Conservation (phyloP, 495 filamentous ascomycete genomes). For the Polyplosphaeria fusca region DNA sequence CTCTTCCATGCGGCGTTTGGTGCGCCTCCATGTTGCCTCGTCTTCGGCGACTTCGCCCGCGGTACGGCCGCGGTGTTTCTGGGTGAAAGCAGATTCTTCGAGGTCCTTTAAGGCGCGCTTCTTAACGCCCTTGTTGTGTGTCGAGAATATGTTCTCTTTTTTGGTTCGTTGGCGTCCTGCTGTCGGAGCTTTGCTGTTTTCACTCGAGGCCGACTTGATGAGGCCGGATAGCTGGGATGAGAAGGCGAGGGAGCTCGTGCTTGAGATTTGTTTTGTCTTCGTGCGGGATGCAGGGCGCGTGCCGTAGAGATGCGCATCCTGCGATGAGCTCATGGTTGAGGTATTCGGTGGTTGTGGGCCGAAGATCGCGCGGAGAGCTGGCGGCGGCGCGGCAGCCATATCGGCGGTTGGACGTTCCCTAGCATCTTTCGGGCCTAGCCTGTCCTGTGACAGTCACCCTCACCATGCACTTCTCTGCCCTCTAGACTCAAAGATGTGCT, state of each 20-base stretch:
- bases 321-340: neutral
- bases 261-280: constrained; percentile 58
- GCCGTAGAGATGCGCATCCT: constrained; percentile 67
- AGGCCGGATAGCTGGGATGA: constrained; percentile 42
- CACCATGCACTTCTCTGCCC: too few species aligned
- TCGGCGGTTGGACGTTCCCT: too few species aligned
- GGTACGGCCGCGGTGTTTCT: constrained; percentile 45
- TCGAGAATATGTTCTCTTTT: constrained; percentile 69
- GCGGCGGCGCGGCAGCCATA: too few species aligned
- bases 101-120: constrained; percentile 57
- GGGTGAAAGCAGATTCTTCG: constrained; percentile 40
- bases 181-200: constrained; percentile 41
- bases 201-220: constrained; percentile 29
- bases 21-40: constrained; percentile 54
- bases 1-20: constrained; percentile 75
- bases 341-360: too few species aligned
- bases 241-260: constrained; percentile 76
- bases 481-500: too few species aligned
- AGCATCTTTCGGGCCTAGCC: too few species aligned
- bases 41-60: constrained; percentile 38
- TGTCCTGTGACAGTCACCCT: too few species aligned
- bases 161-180: constrained; percentile 60
- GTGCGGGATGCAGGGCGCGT: constrained; percentile 53
- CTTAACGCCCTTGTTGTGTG: constrained; percentile 65
- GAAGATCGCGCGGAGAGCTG: neutral